Base-by-base conservation (phyloP, 352 stramenopile genomes). In the Phytophthora hibernalis region DNA sequence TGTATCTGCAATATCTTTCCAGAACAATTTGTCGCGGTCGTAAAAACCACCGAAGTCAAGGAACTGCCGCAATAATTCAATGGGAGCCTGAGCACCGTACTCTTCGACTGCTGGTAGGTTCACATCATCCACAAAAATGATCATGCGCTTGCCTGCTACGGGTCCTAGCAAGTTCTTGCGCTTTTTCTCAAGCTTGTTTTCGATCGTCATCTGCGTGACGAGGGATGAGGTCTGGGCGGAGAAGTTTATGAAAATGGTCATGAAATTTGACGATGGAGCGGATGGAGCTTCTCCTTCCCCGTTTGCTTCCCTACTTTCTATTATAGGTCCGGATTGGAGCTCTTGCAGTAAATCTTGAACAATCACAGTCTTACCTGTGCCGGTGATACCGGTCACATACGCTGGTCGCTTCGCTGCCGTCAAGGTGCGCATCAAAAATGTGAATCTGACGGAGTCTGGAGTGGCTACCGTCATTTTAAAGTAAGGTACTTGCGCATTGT, bases 41-140 rank as follows among this genome's bases (percentile, higher is more conserved):
- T 99, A 99, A 56, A 98, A 98, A 5, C 96, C 96, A 20, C 96
- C 94, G 54, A 97, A 97, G 62, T 99, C 96, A 0, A 98, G 77
- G 54, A 98, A 97, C 47, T 99, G 96, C 1, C 96, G 82, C 49
- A 99, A 64, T 12, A 99, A 70, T 70, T 99, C 96, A 26, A 98
- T 96, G 0, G 96, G 94, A 0, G 94, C 77, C 65, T 99, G 96
- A 0, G 96, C 95, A 3, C 96, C 96, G 57, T 99, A 99, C 56
- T 96, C 86, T 52, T 99, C 96, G 0, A 98, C 87, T 1, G 96
- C 78, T 1, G 96, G 96, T 16, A 99, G 82, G 66, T 99, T 99
- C 2, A 99, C 88, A 60, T 99, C 96, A 65, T 99, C 96, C 1
- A 99, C 95, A 65, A 98, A 98, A 37, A 98, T 86, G 26, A 98